Evolutionary conservation across 331 rosid species (phyloP).

Genomic region (Malus hybrid): DNA sequence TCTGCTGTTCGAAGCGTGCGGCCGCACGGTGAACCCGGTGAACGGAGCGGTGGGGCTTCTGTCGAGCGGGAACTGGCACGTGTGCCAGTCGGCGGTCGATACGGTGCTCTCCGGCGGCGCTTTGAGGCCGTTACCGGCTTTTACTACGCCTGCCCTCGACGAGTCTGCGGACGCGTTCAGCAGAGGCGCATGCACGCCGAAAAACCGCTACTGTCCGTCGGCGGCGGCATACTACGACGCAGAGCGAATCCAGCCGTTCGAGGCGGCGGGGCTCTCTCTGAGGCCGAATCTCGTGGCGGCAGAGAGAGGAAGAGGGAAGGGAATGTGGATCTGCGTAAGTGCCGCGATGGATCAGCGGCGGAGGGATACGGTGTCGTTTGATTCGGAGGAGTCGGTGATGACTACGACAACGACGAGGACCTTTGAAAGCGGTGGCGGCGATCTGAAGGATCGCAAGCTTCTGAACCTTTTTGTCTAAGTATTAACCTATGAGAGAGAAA

Average conservation of each 20-base stretch:
- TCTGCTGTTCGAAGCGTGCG: conserved; percentile 65
- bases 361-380: conserved; percentile 15
- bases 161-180: conserved; percentile 12
- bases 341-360: not conserved
- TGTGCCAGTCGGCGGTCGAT: conserved; percentile 48
- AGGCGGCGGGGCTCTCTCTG: conserved; percentile 1
- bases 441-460: conserved; percentile 24
- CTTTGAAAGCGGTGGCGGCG: conserved; percentile 18
- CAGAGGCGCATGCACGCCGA: not conserved
- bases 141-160: not conserved
- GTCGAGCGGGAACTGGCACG: conserved; percentile 56
- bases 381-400: conserved; percentile 33
- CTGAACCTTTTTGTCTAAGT: conserved; percentile 42
- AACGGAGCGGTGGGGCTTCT: conserved; percentile 62
- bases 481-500: not conserved
- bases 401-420: conserved; percentile 2
- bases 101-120: conserved; percentile 45
- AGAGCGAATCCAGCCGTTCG: conserved; percentile 1
- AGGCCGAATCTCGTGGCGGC: not conserved
- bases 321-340: not conserved
- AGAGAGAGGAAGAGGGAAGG: not conserved
- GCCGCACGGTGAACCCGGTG: conserved; percentile 66
- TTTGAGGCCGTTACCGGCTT: conserved; percentile 23
- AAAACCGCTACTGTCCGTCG: not conserved
- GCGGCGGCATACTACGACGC: conserved; percentile 1